Evolutionary conservation across 73 alveolate genomes (phyloP), one percentile per base, ranked within the genome.

Genomic region (Stentor coeruleus): DNA sequence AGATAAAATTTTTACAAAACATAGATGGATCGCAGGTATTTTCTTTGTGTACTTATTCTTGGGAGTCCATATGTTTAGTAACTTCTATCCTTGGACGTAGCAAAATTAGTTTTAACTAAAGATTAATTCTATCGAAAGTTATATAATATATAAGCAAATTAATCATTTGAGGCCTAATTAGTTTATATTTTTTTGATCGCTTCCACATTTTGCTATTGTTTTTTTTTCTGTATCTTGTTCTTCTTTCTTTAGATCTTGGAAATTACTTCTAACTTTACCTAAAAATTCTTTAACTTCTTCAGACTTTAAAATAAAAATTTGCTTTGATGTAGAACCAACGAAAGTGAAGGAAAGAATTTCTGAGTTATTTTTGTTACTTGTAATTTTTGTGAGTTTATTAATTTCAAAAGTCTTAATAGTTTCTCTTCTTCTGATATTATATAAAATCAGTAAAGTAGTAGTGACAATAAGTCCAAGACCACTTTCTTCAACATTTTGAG

Each of bases 71-170:
- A 37, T 75, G 15, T 75, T 1, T 38, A 0, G 59, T n/a, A 75
- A 75, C 38, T 75, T 75, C 33, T 75, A 75, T 33, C 83, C 83
- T 20, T 75, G 72, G 59, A 75, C 83, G n/a, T 66, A 66, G 37
- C 0, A 57, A 0, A 57, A 57, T 20, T 57, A 31, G 28, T 31
- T 20, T 57, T 31, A 57, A 11, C 60, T 49, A n/a, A n/a, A n/a
- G n/a, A n/a, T n/a, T n/a, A n/a, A n/a, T n/a, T n/a, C n/a, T n/a
- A n/a, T n/a, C n/a, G n/a, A n/a, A n/a, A n/a, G n/a, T n/a, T n/a
- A n/a, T n/a, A n/a, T n/a, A n/a, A n/a, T n/a, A n/a, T n/a, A n/a
- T n/a, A n/a, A n/a, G n/a, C n/a, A n/a, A n/a, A n/a, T n/a, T n/a
- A n/a, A n/a, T n/a, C n/a, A n/a, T n/a, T n/a, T n/a, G n/a, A n/a